Base-by-base conservation (phyloP, 2,329 filamentous ascomycete genomes). In the Tolypocladium cylindrosporum region DNA sequence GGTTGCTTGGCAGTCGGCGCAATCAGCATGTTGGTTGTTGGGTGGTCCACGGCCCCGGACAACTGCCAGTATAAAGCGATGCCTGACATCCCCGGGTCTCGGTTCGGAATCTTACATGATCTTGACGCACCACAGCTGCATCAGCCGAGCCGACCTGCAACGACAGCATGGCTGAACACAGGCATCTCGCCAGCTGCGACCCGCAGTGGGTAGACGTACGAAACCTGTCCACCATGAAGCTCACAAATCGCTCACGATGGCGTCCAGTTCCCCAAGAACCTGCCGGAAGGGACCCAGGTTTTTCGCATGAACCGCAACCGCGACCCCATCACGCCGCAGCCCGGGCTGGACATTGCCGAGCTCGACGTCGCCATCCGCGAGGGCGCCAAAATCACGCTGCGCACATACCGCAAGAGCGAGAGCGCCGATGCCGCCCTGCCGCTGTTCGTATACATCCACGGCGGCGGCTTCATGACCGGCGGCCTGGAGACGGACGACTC, bases 401-500 rank as follows among this genome's bases (percentile, higher is more conserved):
- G 66, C 4, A 60, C 60, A 2, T 68, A 67, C 53, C 60, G 64
- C 27, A 59, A 39, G 48, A 58, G 60, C 2, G 24, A 57, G 8
- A 55, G n/a, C 31, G 39, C 21, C 13, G 58, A 56, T 2, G 40
- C 58, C 16, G 24, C 53, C 2, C 58, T 66, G 0, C 65, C 66
- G 3, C 55, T 67, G 9, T 58, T 68, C 1, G 50, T 68, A 1
- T 68, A 67, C 58, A 66, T 68, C 60, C 65, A 68, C 27, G 65
- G 65, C 2, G 67, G 65, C 5, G 64, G 64, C 19, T 68, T 63
- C 48, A 63, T 68, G 5, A 65, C 61, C 2, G 64, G 63, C 6
- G 63, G 66, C 8, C 55, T 68, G 1, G 67, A 69, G 41, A 69
- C 66, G 4, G 66, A 69, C 45, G 67, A 68, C n/a, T 45, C 58